These are phyloP conservation scores for Trichoderma endophyticum DNA, from an alignment of 2,329 filamentous ascomycete genomes.

Conservation along the genomic window DNA sequence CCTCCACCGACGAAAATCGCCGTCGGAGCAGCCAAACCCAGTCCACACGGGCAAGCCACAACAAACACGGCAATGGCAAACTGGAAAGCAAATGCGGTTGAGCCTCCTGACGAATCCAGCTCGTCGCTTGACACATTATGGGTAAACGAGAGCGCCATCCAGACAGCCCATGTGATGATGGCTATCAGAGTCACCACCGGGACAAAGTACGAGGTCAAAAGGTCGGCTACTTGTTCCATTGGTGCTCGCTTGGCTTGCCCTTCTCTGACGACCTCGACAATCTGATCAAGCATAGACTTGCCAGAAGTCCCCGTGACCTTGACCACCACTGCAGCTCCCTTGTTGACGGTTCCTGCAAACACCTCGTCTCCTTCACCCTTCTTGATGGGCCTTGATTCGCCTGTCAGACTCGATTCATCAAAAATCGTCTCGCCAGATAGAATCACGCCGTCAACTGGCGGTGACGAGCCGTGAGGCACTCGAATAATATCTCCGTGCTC, in stretches of 20 bases:
- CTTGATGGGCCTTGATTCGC: slow-evolving; percentile 65
- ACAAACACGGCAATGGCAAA: slow-evolving; percentile 87
- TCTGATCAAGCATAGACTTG: slow-evolving; percentile 74
- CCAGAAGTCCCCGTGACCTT: slow-evolving; percentile 63
- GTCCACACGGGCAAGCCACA: slow-evolving; percentile 79
- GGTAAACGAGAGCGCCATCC: slow-evolving; percentile 62
- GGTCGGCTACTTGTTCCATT: slow-evolving; percentile 70
- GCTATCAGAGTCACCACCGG: slow-evolving; percentile 68
- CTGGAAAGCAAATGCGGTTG: slow-evolving; percentile 70
- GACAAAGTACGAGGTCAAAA: slow-evolving; percentile 73
- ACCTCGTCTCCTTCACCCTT: slow-evolving; percentile 63
- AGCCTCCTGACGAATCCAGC: slow-evolving; percentile 58
- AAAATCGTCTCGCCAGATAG: slow-evolving; percentile 64
- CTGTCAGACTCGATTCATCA: slow-evolving; percentile 87
- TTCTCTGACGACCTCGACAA: slow-evolving; percentile 72
- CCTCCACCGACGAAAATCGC: slow-evolving; percentile 81
- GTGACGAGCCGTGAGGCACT: slow-evolving; percentile 75
- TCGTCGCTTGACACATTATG: slow-evolving; percentile 56
- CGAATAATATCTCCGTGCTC: slow-evolving; percentile 72
- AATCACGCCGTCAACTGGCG: slow-evolving; percentile 76
- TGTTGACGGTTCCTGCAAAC: slow-evolving; percentile 73
- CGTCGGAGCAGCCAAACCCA: slow-evolving; percentile 81
- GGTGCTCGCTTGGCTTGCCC: slow-evolving; percentile 73
- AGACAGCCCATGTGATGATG: slow-evolving; percentile 67
- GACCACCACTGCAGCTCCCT: slow-evolving; percentile 59